These are phyloP conservation scores for Xerophyta viscosa DNA, from an alignment of 106 monocot genomes.

Conservation along the genomic window DNA sequence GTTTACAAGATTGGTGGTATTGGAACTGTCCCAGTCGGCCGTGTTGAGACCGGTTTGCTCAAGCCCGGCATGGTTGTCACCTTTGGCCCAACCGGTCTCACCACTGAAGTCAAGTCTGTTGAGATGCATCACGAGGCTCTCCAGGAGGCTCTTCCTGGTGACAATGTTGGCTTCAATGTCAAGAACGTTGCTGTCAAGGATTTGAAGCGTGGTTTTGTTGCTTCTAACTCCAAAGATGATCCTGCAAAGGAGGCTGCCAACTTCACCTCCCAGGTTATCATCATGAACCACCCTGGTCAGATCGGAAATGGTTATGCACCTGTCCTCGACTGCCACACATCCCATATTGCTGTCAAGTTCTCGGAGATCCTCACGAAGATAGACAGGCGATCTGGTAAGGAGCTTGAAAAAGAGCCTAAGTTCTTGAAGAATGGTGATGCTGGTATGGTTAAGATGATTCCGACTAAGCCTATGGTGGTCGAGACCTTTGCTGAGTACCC, in stretches of 20 bases:
- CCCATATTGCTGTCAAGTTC: conserved; percentile 15
- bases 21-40: conserved; percentile 16
- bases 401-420: conserved; percentile 17
- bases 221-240: conserved; percentile 14
- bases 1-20: conserved; percentile 22
- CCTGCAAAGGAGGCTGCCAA: conserved; percentile 16
- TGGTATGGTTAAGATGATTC: conserved; percentile 12
- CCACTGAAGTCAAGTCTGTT: conserved; percentile 10
- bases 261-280: conserved; percentile 19
- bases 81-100: conserved; percentile 5
- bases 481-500: conserved; percentile 15
- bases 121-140: conserved; percentile 19
- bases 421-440: conserved; percentile 18
- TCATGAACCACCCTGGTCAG: conserved; percentile 20
- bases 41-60: conserved; percentile 9
- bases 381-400: conserved; percentile 17
- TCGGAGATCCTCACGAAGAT: conserved; percentile 17
- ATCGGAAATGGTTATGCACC: conserved; percentile 16
- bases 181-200: conserved; percentile 17
- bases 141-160: conserved; percentile 8
- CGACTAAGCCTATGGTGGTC: conserved; percentile 15
- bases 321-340: conserved; percentile 14
- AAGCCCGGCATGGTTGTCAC: conserved; percentile 16
- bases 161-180: conserved; percentile 11
- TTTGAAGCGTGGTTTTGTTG: conserved; percentile 15